phyloP scores from a whole-genome alignment of 2,329 filamentous ascomycete species.

The Alternaria incomplexa region DNA sequence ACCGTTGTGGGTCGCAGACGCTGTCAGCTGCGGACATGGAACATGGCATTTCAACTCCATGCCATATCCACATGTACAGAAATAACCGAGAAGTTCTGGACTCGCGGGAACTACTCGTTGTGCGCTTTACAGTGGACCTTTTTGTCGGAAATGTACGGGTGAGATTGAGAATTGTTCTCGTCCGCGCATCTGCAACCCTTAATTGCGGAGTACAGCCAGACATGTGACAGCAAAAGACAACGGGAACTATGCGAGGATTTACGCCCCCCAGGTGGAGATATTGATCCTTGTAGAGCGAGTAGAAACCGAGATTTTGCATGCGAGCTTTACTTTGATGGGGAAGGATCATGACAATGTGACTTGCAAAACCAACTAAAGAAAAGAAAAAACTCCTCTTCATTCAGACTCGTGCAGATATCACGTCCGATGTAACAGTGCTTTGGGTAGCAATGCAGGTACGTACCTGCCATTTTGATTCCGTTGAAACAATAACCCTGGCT shows the following conservation, averaged over 20 bases:
- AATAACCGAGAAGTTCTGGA: slow-evolving; percentile 3
- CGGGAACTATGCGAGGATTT: slow-evolving; percentile 3
- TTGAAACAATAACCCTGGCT: background rate
- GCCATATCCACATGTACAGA: slow-evolving; percentile 1
- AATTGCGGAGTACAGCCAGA: background rate
- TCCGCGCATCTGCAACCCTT: slow-evolving; percentile 1
- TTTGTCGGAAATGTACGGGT: slow-evolving; percentile 9
- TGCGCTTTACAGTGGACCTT: background rate
- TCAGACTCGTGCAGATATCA: background rate
- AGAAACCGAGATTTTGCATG: slow-evolving; percentile 2
- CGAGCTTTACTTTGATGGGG: background rate
- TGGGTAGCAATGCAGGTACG: slow-evolving; percentile 16
- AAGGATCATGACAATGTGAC: background rate
- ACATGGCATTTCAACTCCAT: background rate
- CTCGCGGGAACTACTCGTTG: background rate
- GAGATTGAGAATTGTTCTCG: background rate
- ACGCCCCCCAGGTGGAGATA: slow-evolving; percentile 2
- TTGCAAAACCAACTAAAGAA: background rate
- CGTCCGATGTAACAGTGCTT: background rate
- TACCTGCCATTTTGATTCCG: background rate
- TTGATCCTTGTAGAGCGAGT: slow-evolving; percentile 2
- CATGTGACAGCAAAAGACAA: slow-evolving; percentile 1
- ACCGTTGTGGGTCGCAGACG: background rate
- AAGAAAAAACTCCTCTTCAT: background rate
- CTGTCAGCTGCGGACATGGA: background rate